phyloP scores from a whole-genome alignment of 306 rosid species.

The Sicyos edulis region DNA sequence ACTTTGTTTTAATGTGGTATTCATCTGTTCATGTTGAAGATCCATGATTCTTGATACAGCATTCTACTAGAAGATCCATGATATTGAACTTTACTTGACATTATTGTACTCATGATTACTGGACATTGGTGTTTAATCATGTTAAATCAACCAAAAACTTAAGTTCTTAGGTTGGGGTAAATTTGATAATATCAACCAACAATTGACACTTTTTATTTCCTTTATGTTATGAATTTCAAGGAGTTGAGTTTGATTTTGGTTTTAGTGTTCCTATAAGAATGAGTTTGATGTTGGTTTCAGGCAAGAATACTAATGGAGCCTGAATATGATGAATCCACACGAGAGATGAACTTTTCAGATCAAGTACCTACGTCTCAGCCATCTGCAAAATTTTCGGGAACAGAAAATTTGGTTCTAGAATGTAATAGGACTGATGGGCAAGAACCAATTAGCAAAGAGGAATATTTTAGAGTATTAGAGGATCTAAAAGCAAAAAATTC shows the following conservation, averaged over 20 bases:
- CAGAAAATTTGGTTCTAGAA: conserved; percentile 28
- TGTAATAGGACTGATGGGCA: conserved; percentile 33
- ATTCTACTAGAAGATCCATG: neutral
- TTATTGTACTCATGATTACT: neutral
- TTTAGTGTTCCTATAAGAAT: conserved; percentile 27
- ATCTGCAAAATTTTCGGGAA: conserved; percentile 30
- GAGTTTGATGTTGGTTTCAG: conserved; percentile 37
- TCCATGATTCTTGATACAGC: neutral
- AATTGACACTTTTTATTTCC: neutral
- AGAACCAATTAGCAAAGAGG: conserved; percentile 48
- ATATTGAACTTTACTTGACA: neutral
- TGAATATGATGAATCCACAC: conserved; percentile 37
- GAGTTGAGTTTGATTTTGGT: conserved; percentile 20
- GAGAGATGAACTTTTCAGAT: conserved; percentile 31
- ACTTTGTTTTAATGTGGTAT: neutral
- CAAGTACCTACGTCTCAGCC: conserved; percentile 30
- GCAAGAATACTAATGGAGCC: conserved; percentile 72
- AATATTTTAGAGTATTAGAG: conserved; percentile 59
- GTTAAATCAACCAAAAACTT: no score
- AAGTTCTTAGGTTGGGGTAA: no score
- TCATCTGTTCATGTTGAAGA: conserved; percentile 5
- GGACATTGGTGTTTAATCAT: neutral
- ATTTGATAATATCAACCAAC: no score
- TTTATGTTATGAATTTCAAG: neutral
- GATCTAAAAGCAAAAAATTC: conserved; percentile 55